These are phyloP conservation scores for Phytophthora nicotianae DNA, from an alignment of 352 stramenopile species.

Conservation along the genomic window DNA sequence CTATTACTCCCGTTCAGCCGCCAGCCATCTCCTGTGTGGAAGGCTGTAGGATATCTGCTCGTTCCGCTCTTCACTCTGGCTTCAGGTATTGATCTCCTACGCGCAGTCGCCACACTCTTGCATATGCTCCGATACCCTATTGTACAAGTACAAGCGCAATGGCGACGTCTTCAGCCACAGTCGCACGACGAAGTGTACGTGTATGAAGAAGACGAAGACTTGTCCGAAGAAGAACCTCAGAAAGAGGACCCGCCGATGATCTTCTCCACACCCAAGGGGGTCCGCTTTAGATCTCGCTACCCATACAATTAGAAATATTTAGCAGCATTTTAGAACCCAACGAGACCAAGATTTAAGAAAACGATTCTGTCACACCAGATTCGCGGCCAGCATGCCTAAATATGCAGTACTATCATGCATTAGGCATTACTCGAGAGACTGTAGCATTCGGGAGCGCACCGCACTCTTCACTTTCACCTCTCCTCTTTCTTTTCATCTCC, in stretches of 20 bases:
- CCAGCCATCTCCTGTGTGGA: slow-evolving; percentile 36
- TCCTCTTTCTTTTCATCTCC: slow-evolving; percentile 14
- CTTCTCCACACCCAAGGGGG: slow-evolving; percentile 32
- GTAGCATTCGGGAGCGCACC: slow-evolving; percentile 3
- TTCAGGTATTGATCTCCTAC: slow-evolving; percentile 61
- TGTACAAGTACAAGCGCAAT: slow-evolving; percentile 27
- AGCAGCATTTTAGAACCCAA: slow-evolving; percentile 19
- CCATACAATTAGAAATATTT: slow-evolving; percentile 40
- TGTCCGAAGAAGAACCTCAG: slow-evolving; percentile 29
- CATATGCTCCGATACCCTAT: slow-evolving; percentile 59
- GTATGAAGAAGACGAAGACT: slow-evolving; percentile 21
- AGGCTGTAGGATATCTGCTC: slow-evolving; percentile 48
- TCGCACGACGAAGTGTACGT: slow-evolving; percentile 14
- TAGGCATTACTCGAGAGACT: slow-evolving; percentile 20
- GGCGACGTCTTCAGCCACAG: slow-evolving; percentile 14
- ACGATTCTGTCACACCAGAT: slow-evolving; percentile 1
- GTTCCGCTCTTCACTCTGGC: slow-evolving; percentile 66
- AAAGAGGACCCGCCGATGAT: slow-evolving; percentile 26
- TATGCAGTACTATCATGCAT: slow-evolving; percentile 43
- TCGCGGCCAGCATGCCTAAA: slow-evolving; percentile 2
- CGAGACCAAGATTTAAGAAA: slow-evolving; percentile 4
- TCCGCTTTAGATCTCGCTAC: slow-evolving; percentile 23
- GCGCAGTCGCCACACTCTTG: slow-evolving; percentile 53
- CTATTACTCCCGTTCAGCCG: slow-evolving; percentile 58
- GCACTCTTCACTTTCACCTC: slow-evolving; percentile 7